Evolutionary conservation across 2,329 filamentous ascomycete genomes (phyloP), one percentile per base, ranked within the genome.

Genomic region (Ophioceras dolichostomum): DNA sequence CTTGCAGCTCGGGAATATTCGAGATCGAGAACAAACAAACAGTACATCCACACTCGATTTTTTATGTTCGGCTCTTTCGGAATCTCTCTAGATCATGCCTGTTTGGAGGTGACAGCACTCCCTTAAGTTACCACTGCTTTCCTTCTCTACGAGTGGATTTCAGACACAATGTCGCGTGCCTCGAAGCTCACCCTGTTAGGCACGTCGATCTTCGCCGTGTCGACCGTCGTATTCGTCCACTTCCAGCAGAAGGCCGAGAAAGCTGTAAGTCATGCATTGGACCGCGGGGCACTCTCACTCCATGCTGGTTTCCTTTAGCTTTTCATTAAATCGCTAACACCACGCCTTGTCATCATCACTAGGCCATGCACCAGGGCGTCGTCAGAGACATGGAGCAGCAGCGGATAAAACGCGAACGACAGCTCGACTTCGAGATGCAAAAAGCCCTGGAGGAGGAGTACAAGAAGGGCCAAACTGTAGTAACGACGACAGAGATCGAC

Each of bases 301-400:
- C n/a, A n/a, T n/a, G n/a, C n/a, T n/a, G n/a, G n/a, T n/a, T n/a
- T n/a, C n/a, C n/a, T n/a, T n/a, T n/a, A n/a, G n/a, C n/a, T n/a
- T n/a, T n/a, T n/a, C n/a, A n/a, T n/a, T n/a, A n/a, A n/a, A n/a
- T n/a, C 24, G 18, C 19, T 24, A 12, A 20, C 19, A 4, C 19
- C 13, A 13, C 32, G 19, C 29, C 22, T 20, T 40, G 14, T 39
- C 21, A 38, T 37, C 29, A 9, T 27, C 19, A 31, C 4, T 17
- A 89, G 91, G 83, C 85, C 40, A 98, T 98, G 91, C 91, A 98
- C 54, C 76, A 82, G 47, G 91, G 91, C 32, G 91, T 98, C 30
- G 67, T 96, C 45, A 83, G 89, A 45, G 91, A 98, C 53, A 83
- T 95, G 69, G 89, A 96, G 54, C 86, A 93, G 54, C 88, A 94